Conservation (phyloP, 371 early-diverging fungal species). For the Amoeboaphelidium protococcarum region DNA sequence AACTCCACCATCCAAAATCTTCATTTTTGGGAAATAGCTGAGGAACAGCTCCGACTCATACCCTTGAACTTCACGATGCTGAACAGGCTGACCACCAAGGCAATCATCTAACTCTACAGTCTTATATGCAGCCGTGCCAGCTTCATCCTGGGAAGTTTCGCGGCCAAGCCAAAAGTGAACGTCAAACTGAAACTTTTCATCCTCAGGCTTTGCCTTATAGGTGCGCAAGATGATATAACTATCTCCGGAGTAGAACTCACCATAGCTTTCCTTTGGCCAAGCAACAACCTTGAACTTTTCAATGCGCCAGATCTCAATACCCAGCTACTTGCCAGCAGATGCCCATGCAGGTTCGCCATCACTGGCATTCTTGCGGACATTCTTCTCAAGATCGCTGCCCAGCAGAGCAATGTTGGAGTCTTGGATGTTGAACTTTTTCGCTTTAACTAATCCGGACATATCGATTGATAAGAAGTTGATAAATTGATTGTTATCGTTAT, state of each 20-base stretch:
- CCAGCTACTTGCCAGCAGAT: slow-evolving; percentile 27
- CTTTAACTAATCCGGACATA: no score
- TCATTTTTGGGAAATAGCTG: slow-evolving; percentile 29
- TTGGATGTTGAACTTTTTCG: no score
- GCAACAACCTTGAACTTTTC: slow-evolving; percentile 40
- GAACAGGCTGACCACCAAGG: slow-evolving; percentile 32
- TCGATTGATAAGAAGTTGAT: no score
- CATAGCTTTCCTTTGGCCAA: slow-evolving; percentile 29
- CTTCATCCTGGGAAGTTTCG: slow-evolving; percentile 44
- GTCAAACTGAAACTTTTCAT: slow-evolving; percentile 11
- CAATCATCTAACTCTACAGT: slow-evolving; percentile 62
- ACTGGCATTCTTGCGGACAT: slow-evolving; percentile 38
- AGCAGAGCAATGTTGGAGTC: no score
- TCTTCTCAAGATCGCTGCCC: slow-evolving; percentile 23
- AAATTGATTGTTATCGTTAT: no score
- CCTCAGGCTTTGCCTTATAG: background rate
- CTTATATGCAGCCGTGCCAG: slow-evolving; percentile 71
- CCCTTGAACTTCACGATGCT: slow-evolving; percentile 49
- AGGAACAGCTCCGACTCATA: slow-evolving; percentile 31
- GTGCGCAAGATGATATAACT: background rate
- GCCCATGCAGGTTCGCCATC: slow-evolving; percentile 38
- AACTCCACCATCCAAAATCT: slow-evolving; percentile 39
- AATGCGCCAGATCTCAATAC: slow-evolving; percentile 51
- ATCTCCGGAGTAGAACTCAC: slow-evolving; percentile 34
- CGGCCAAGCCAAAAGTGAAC: slow-evolving; percentile 64